phyloP scores from a whole-genome alignment of 2,329 filamentous ascomycete genomes.

The Hypoxylon sp. region DNA sequence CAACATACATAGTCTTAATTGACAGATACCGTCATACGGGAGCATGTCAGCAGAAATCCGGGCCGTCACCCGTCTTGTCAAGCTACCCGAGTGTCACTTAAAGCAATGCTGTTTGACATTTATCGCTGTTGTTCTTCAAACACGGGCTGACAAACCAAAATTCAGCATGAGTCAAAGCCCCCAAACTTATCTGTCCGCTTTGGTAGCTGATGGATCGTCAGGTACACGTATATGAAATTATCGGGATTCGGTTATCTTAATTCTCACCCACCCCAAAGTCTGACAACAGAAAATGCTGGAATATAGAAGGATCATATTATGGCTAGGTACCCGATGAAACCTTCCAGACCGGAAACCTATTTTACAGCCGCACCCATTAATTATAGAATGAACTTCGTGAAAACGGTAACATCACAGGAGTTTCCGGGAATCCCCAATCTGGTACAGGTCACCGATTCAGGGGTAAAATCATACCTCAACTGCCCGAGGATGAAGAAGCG shows the following conservation, averaged over 20 bases:
- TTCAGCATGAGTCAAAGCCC: neutral
- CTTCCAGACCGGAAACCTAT: slow-evolving; percentile 31
- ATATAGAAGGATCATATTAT: slow-evolving; percentile 34
- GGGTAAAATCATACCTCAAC: slow-evolving; percentile 17
- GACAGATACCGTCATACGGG: slow-evolving; percentile 21
- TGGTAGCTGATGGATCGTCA: slow-evolving; percentile 26
- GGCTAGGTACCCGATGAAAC: slow-evolving; percentile 32
- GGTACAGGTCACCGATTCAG: slow-evolving; percentile 21
- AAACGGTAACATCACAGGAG: slow-evolving; percentile 35
- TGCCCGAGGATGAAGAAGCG: slow-evolving; percentile 30
- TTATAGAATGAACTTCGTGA: slow-evolving; percentile 19
- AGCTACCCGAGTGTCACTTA: slow-evolving; percentile 18
- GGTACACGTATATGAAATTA: slow-evolving; percentile 21
- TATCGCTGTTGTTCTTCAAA: slow-evolving; percentile 23
- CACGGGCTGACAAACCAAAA: slow-evolving; percentile 6
- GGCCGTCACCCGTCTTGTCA: slow-evolving; percentile 19
- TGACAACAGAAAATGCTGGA: slow-evolving; percentile 29
- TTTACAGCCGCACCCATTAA: slow-evolving; percentile 39
- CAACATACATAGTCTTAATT: neutral
- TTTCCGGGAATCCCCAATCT: slow-evolving; percentile 22
- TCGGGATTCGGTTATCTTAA: slow-evolving; percentile 42
- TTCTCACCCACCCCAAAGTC: slow-evolving; percentile 10
- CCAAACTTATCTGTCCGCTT: neutral
- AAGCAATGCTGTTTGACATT: slow-evolving; percentile 23
- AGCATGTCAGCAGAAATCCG: slow-evolving; percentile 28